phyloP scores from a whole-genome alignment of 139 green algal species.

The Zygnema circumcarinatum region DNA sequence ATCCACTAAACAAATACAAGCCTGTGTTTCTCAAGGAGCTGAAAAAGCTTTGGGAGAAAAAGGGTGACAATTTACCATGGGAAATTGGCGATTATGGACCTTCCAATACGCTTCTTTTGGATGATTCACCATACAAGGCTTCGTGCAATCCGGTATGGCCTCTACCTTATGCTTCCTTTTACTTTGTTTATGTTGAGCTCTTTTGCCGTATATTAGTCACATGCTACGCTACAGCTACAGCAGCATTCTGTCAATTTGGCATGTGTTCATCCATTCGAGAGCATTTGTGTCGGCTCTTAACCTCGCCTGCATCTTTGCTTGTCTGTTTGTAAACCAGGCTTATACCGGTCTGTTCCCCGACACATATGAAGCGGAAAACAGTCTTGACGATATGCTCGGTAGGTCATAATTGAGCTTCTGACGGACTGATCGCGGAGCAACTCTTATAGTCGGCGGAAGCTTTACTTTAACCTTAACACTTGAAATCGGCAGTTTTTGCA shows the following conservation, averaged over 20 bases:
- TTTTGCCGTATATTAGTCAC: too few species aligned
- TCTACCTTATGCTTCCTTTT: too few species aligned
- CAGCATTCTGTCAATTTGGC: too few species aligned
- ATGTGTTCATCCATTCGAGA: too few species aligned
- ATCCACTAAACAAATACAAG: conserved; percentile 57
- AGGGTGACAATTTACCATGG: neutral
- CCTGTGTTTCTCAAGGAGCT: conserved; percentile 65
- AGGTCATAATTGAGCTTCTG: neutral
- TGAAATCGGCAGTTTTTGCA: too few species aligned
- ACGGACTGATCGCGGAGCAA: neutral
- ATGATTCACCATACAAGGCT: conserved; percentile 62
- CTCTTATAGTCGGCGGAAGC: neutral
- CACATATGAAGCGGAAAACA: neutral
- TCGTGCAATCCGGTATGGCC: conserved; percentile 48
- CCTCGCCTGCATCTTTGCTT: too few species aligned
- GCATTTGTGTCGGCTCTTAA: too few species aligned
- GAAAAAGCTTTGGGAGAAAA: conserved; percentile 32
- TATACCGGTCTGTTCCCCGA: neutral
- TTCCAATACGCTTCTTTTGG: conserved; percentile 61
- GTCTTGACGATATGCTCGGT: neutral
- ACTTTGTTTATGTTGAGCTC: too few species aligned
- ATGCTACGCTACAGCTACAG: too few species aligned
- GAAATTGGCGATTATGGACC: conserved; percentile 36
- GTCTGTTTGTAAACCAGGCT: neutral
- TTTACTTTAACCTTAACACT: too few species aligned